phyloP scores from a whole-genome alignment of 106 monocot genomes.

The Allium fistulosum region DNA sequence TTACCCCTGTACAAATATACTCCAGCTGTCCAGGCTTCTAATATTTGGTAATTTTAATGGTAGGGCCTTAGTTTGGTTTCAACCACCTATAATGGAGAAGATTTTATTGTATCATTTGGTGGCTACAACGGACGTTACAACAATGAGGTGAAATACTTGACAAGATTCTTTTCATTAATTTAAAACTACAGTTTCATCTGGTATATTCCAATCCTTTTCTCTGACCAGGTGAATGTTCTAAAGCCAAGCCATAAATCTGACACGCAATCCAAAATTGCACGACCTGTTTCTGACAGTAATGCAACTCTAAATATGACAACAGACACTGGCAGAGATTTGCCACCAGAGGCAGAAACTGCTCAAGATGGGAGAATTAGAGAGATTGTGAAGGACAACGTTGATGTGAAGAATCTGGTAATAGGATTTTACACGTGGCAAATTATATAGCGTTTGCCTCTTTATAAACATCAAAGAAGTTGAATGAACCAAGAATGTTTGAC shows the following conservation, averaged over 20 bases:
- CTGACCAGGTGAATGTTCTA: slow-evolving; percentile 57
- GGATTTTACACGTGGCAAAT: background rate
- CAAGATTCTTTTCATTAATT: too few species aligned
- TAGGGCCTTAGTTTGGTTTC: slow-evolving; percentile 83
- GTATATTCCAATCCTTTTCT: slow-evolving; percentile 2
- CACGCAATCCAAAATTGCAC: slow-evolving; percentile 32
- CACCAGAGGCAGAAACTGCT: slow-evolving; percentile 38
- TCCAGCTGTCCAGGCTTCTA: slow-evolving; percentile 1
- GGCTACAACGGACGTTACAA: slow-evolving; percentile 92
- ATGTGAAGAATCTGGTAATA: slow-evolving; percentile 15
- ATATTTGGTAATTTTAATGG: slow-evolving; percentile 4
- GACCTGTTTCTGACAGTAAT: slow-evolving; percentile 38
- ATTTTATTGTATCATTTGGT: slow-evolving; percentile 89
- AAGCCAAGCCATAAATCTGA: slow-evolving; percentile 70
- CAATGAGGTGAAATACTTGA: slow-evolving; percentile 55
- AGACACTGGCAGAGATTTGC: slow-evolving; percentile 35
- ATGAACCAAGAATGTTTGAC: background rate
- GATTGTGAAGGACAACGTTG: slow-evolving; percentile 46
- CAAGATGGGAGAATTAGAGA: slow-evolving; percentile 58
- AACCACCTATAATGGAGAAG: slow-evolving; percentile 67
- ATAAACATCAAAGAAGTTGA: background rate
- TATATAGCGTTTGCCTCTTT: background rate
- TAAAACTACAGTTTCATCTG: background rate
- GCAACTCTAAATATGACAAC: slow-evolving; percentile 21
- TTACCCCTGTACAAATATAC: too few species aligned